Percentiles rank a stretch among this genome's conserved stretches.
These are phyloP conservation scores for Rhizodiscina lignyota DNA, from an alignment of 495 filamentous ascomycete species.

Conservation along the genomic window DNA sequence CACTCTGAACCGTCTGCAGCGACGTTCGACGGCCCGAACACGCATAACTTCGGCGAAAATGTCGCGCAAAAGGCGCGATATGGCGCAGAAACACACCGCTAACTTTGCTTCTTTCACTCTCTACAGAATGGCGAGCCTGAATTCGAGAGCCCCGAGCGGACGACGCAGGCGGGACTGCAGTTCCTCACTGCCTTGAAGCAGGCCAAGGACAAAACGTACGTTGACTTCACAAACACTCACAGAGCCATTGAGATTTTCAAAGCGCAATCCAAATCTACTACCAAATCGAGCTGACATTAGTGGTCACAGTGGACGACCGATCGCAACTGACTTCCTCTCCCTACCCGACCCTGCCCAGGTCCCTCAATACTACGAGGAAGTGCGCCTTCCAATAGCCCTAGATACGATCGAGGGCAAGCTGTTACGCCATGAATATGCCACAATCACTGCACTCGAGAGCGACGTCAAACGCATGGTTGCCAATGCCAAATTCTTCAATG, in stretches of 20 bases:
- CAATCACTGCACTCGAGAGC: constrained; percentile 46
- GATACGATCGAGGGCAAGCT: constrained; percentile 60
- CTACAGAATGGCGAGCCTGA: too few species aligned
- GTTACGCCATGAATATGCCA: constrained; percentile 40
- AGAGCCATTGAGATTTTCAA: constrained; percentile 3
- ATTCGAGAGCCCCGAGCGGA: constrained; percentile 33
- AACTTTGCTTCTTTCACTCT: too few species aligned
- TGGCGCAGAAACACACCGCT: too few species aligned
- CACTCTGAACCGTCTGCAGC: too few species aligned
- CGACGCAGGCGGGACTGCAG: constrained; percentile 46
- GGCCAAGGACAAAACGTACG: constrained; percentile 58
- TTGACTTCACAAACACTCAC: constrained; percentile 1
- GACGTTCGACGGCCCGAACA: too few species aligned
- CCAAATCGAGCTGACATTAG: constrained; percentile 1
- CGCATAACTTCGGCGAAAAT: too few species aligned
- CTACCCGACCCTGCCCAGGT: constrained; percentile 31
- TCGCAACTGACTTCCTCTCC: constrained; percentile 54
- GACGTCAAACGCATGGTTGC: constrained; percentile 63
- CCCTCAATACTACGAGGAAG: constrained; percentile 46
- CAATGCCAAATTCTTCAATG: constrained; percentile 60
- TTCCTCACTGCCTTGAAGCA: constrained; percentile 48
- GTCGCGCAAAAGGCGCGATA: too few species aligned
- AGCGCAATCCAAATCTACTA: too few species aligned
- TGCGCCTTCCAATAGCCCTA: constrained; percentile 57
- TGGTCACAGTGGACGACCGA: constrained; percentile 39